These are phyloP conservation scores for Paramecium pentaurelia DNA, from an alignment of 73 alveolate species.

Conservation along the genomic window DNA sequence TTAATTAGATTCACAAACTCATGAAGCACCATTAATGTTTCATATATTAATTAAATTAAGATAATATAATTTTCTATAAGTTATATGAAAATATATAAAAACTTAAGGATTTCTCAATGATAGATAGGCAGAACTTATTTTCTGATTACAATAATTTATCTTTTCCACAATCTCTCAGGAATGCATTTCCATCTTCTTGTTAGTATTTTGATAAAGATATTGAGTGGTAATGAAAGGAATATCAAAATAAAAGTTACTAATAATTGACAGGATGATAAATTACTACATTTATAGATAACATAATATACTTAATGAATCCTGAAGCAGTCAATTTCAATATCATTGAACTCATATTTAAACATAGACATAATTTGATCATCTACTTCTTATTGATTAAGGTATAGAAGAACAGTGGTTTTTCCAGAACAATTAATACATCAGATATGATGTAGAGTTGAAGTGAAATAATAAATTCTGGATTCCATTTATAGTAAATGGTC, in stretches of 20 bases:
- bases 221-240: not conserved
- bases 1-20: not conserved
- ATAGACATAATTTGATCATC: not conserved
- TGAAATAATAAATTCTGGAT: not conserved
- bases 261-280: not conserved
- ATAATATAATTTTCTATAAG: not conserved
- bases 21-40: not conserved
- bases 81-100: not conserved
- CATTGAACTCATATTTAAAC: not conserved
- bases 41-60: not conserved
- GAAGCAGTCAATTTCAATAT: not conserved
- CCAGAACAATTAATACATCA: not conserved
- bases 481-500: not conserved
- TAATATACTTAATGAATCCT: not conserved
- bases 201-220: not conserved
- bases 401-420: not conserved
- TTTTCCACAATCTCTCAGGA: not conserved
- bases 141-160: not conserved
- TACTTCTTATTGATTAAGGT: not conserved
- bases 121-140: not conserved
- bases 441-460: not conserved
- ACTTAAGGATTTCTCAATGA: not conserved
- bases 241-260: not conserved
- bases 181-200: not conserved
- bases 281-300: not conserved